A percentile compares a stretch with the other conserved stretches of the same genome.
phyloP scores from a whole-genome alignment of 169 alveolate species.

The Amoebophrya sp. region DNA sequence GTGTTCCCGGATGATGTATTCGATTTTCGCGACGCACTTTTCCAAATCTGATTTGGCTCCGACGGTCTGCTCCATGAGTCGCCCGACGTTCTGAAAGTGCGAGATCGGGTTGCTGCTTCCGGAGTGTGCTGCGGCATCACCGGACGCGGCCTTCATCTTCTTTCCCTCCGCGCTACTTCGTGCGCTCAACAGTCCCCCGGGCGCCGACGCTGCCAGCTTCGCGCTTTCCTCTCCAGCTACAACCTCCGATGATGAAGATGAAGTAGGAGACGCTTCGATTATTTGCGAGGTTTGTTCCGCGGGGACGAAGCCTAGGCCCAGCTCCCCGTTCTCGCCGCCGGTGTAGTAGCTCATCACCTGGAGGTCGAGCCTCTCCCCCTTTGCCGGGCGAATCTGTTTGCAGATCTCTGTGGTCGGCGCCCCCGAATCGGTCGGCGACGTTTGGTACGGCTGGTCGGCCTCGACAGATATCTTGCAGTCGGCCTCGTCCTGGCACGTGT shows the following conservation, averaged over 20 bases:
- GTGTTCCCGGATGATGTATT: not conserved
- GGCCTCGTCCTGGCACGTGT: not conserved
- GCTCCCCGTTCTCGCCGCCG: too few relatives aligned
- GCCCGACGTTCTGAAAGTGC: not conserved
- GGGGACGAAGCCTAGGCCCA: too few relatives aligned
- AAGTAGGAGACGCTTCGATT: too few relatives aligned
- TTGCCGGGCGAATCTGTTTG: not conserved
- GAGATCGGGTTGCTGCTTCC: not conserved
- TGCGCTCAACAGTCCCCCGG: too few relatives aligned
- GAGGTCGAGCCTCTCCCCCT: not conserved
- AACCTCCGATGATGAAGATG: too few relatives aligned
- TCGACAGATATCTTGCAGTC: not conserved
- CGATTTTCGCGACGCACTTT: not conserved
- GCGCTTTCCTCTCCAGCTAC: too few relatives aligned
- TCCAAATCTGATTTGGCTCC: not conserved
- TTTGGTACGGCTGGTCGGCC: not conserved
- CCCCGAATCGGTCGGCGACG: not conserved
- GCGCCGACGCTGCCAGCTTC: too few relatives aligned
- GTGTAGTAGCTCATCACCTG: too few relatives aligned
- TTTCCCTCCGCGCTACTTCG: too few relatives aligned
- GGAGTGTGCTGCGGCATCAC: too few relatives aligned
- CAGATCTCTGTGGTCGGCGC: not conserved
- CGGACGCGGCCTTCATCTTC: too few relatives aligned
- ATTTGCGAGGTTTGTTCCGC: too few relatives aligned
- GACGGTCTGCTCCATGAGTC: not conserved